Evolutionary conservation across 257 asterid species (phyloP).

Genomic region (Nicotiana tabacum): DNA sequence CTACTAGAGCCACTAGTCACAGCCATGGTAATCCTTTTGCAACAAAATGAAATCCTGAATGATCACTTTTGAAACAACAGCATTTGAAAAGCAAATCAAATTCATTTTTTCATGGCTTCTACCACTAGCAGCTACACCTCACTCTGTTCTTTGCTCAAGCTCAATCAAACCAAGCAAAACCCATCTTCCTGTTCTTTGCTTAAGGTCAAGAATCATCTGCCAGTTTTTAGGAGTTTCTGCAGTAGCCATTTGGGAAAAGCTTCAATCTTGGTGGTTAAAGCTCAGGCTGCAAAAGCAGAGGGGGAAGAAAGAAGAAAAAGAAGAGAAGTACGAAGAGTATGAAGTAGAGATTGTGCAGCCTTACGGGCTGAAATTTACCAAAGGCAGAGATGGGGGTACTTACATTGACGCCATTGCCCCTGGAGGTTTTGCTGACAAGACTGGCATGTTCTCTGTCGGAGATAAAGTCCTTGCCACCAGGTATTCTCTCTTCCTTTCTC

Average conservation of each 20-base stretch:
- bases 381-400: constrained; percentile 95
- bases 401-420: constrained; percentile 91
- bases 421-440: constrained; percentile 70
- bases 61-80: not conserved
- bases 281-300: not conserved
- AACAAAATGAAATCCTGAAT: not conserved
- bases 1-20: constrained; percentile 43
- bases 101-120: constrained; percentile 6
- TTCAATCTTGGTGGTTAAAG: constrained; percentile 26
- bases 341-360: constrained; percentile 83
- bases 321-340: constrained; percentile 47
- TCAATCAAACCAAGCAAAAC: constrained; percentile 27
- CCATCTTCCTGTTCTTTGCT: constrained; percentile 29
- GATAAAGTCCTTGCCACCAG: constrained; percentile 93
- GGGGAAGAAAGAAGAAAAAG: not conserved
- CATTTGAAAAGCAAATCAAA: not conserved
- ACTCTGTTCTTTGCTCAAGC: constrained; percentile 37
- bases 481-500: constrained; percentile 22
- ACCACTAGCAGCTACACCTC: not conserved
- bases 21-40: not conserved
- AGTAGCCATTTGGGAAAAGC: constrained; percentile 18
- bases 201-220: constrained; percentile 27
- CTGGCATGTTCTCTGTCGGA: constrained; percentile 77
- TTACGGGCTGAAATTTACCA: constrained; percentile 60
- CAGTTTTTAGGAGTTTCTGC: constrained; percentile 20